phyloP scores from a whole-genome alignment of 2,329 filamentous ascomycete species.

The Raffaelea albimanens region DNA sequence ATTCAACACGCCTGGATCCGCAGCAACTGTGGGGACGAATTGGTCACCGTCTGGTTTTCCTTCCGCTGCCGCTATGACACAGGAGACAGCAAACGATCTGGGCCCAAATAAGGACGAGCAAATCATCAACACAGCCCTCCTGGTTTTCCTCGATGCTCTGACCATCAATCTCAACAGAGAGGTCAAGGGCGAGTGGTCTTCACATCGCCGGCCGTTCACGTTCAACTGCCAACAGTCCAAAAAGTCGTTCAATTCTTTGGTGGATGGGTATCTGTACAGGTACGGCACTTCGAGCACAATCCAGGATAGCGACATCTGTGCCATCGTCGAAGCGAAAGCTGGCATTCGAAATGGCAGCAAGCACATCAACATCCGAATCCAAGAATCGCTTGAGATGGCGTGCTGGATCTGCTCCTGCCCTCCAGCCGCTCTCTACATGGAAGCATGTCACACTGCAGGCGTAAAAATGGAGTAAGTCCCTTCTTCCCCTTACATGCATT shows the following conservation, averaged over 20 bases:
- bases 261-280: not conserved
- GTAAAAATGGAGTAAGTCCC: not conserved
- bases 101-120: not conserved
- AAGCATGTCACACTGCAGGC: too few species aligned
- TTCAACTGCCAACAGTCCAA: not conserved
- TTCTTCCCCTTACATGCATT: too few species aligned
- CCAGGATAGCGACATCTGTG: not conserved
- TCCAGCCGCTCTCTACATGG: not conserved
- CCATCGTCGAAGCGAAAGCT: not conserved
- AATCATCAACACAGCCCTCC: not conserved
- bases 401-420: not conserved
- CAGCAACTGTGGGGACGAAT: too few species aligned
- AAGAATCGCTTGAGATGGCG: not conserved
- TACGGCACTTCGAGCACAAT: not conserved
- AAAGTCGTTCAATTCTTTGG: not conserved
- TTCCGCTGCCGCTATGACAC: not conserved
- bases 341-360: not conserved
- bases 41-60: too few species aligned
- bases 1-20: not conserved
- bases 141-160: not conserved
- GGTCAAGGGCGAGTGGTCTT: not conserved
- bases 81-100: not conserved
- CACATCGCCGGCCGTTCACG: not conserved
- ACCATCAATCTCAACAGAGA: not conserved
- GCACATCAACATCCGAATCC: not conserved